These are phyloP conservation scores for Nasturtium officinale DNA, from an alignment of 345 rosid genomes.

Conservation along the genomic window DNA sequence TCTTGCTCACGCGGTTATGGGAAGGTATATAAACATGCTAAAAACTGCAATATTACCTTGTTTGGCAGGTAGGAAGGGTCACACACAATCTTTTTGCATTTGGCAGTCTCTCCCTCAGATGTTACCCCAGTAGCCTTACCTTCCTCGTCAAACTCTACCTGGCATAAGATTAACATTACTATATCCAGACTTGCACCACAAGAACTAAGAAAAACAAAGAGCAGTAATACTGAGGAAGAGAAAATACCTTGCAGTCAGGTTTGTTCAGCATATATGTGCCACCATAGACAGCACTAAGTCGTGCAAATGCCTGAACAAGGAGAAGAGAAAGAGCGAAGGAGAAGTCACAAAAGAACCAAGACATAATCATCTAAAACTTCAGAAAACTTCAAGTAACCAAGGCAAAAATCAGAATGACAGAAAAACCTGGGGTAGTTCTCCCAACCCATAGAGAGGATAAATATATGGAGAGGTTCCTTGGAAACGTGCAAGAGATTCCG, in stretches of 20 bases:
- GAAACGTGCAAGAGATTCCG: slow-evolving; percentile 90
- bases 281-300: slow-evolving; percentile 94
- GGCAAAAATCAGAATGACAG: slow-evolving; percentile 22
- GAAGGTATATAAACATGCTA: slow-evolving; percentile 1
- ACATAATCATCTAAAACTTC: neutral
- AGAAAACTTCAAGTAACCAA: slow-evolving; percentile 14
- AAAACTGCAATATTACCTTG: slow-evolving; percentile 55
- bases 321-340: slow-evolving; percentile 11
- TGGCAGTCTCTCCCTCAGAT: slow-evolving; percentile 92
- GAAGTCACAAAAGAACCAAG: slow-evolving; percentile 13
- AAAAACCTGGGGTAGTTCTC: slow-evolving; percentile 90
- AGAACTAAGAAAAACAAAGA: neutral
- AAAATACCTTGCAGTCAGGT: slow-evolving; percentile 82
- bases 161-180: slow-evolving; percentile 21
- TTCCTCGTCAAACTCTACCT: slow-evolving; percentile 79
- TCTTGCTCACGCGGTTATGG: neutral
- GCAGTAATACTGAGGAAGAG: slow-evolving; percentile 9
- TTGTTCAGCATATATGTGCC: slow-evolving; percentile 97
- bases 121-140: slow-evolving; percentile 85
- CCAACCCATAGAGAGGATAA: slow-evolving; percentile 90
- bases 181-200: slow-evolving; percentile 8
- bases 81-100: slow-evolving; percentile 89
- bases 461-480: slow-evolving; percentile 93
- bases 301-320: slow-evolving; percentile 78
- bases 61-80: slow-evolving; percentile 80